A percentile compares a stretch with the other conserved stretches of the same genome.
These are phyloP conservation scores for Kodamaea sp. DNA, from an alignment of 1,139 yeast species.

Conservation along the genomic window DNA sequence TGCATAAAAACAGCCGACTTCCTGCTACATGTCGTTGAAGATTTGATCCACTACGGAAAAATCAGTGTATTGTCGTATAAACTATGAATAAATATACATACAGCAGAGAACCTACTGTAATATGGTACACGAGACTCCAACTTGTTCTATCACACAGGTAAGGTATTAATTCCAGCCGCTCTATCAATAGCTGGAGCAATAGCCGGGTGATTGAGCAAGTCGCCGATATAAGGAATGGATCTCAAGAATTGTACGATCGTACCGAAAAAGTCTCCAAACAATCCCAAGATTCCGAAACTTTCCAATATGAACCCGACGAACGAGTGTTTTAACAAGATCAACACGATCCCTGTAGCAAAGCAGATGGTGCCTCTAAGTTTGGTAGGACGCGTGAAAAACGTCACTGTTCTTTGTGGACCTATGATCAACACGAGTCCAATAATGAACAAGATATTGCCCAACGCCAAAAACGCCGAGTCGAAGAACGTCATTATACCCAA, in stretches of 20 bases:
- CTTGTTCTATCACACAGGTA: slow-evolving; percentile 45
- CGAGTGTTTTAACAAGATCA: slow-evolving; percentile 76
- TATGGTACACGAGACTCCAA: not conserved
- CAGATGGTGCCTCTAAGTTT: slow-evolving; percentile 86
- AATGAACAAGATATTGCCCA: slow-evolving; percentile 82
- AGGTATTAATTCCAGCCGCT: slow-evolving; percentile 47
- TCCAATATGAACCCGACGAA: slow-evolving; percentile 85
- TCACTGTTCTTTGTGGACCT: slow-evolving; percentile 81
- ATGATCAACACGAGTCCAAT: slow-evolving; percentile 83
- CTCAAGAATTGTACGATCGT: slow-evolving; percentile 87
- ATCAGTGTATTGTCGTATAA: slow-evolving; percentile 1
- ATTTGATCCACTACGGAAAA: slow-evolving; percentile 6
- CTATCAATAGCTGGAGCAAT: slow-evolving; percentile 71
- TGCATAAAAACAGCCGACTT: slow-evolving; percentile 17
- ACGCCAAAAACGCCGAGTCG: slow-evolving; percentile 84
- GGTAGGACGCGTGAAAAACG: slow-evolving; percentile 83
- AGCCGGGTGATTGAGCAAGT: slow-evolving; percentile 74
- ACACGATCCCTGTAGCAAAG: slow-evolving; percentile 69
- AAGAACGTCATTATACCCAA: slow-evolving; percentile 85
- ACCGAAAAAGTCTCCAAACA: slow-evolving; percentile 91
- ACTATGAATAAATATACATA: too few species aligned
- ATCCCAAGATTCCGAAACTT: slow-evolving; percentile 80
- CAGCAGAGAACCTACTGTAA: too few species aligned
- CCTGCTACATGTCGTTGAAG: slow-evolving; percentile 13
- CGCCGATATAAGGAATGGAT: slow-evolving; percentile 87